Evolutionary conservation across 2,329 filamentous ascomycete species (phyloP), one percentile per base, ranked within the genome.

Genomic region (Alternaria hordeiaustralica): DNA sequence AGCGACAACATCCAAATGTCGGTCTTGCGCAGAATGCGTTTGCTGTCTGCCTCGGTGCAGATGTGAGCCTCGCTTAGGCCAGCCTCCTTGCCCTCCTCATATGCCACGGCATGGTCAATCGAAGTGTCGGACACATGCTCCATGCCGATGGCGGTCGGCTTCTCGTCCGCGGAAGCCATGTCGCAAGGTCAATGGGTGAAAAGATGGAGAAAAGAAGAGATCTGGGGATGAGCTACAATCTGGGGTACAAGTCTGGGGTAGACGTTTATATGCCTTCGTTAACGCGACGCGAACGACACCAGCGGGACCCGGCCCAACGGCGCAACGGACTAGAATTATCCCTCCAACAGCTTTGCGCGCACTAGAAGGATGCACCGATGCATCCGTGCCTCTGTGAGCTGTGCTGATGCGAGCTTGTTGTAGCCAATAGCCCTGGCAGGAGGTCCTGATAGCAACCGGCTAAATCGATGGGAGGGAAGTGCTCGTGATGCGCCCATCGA

Each of bases 1-100:
- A 72, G 67, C 6, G 70, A 71, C 8, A 72, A 44, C 69, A 72
- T 72, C 58, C 64, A 67, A 3, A 69, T 56, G 49, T 72, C 70
- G 4, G 70, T 72, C 60, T 69, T 71, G 36, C 70, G 67, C 28
- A 71, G 60, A 8, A 72, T 71, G 10, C 67, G 69, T 45, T 72
- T 72, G 58, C 54, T 70, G 54, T 72, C 68, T n/a, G 62, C 63
- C 13, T 69, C 70, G 41, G 58, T 69, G 30, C 70, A 72, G 23
- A 72, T 51, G n/a, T 70, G 64, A 13, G 67, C 65, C 25, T 65
- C 68, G 59, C 65, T 65, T n/a, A 64, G 49, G 12, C 55, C 63
- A 9, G 45, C 43, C 10, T 67, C 65, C 21, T 69, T 69, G 46
- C 70, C 68, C 41, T 70, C 68, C 50, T 72, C 70, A 36, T 66